phyloP scores from a whole-genome alignment of 164 flowering plant genomes.

The Vitis riparia region DNA sequence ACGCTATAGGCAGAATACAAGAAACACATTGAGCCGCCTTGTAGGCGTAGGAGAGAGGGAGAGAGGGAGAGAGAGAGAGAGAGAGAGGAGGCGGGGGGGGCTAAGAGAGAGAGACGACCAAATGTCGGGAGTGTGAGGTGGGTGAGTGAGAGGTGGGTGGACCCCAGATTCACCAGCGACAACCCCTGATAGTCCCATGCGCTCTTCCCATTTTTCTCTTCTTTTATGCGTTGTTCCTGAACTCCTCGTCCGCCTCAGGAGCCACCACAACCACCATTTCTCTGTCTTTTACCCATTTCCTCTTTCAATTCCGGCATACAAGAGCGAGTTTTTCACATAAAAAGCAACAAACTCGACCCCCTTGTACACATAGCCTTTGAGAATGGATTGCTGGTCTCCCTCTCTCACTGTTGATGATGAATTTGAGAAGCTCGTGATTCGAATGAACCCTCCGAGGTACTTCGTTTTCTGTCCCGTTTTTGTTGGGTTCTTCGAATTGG shows the following conservation, averaged over 20 bases:
- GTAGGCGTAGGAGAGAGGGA: no score
- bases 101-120: no score
- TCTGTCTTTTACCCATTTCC: background rate
- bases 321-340: no score
- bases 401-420: slow-evolving; percentile 60
- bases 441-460: slow-evolving; percentile 91
- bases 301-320: background rate
- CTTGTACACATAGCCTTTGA: background rate
- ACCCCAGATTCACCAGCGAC: no score
- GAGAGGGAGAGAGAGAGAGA: no score
- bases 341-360: no score
- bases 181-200: slow-evolving; percentile 14
- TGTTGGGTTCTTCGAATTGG: background rate
- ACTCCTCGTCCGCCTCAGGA: slow-evolving; percentile 35
- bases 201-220: slow-evolving; percentile 2
- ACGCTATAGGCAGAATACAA: no score
- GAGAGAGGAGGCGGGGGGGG: no score
- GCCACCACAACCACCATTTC: slow-evolving; percentile 25
- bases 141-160: no score
- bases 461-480: background rate
- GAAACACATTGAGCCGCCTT: no score
- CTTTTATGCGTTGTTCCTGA: slow-evolving; percentile 10
- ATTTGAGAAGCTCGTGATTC: slow-evolving; percentile 67
- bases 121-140: no score
- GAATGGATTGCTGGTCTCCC: slow-evolving; percentile 64